Conservation (phyloP, 1,284 basidiomycete genomes). For the Ceratorhiza oryzae-sativae region DNA sequence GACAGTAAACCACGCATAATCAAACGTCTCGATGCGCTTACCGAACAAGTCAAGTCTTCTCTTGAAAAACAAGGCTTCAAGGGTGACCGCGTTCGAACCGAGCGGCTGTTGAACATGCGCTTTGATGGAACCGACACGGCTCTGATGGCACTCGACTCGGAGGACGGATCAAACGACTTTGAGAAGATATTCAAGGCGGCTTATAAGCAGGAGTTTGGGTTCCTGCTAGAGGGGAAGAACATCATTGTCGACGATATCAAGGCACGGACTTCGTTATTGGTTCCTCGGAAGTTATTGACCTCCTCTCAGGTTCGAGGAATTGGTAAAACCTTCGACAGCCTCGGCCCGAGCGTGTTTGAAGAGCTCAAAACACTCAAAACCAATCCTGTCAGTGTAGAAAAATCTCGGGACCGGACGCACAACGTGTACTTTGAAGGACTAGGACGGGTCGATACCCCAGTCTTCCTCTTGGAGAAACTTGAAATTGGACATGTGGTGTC, state of each 20-base stretch:
- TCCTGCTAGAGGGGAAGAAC: slow-evolving; percentile 78
- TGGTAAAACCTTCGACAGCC: slow-evolving; percentile 86
- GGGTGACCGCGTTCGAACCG: slow-evolving; percentile 69
- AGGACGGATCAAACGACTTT: slow-evolving; percentile 71
- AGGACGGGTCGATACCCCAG: slow-evolving; percentile 78
- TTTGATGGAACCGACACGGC: slow-evolving; percentile 93
- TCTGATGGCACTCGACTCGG: slow-evolving; percentile 78
- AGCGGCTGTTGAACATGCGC: slow-evolving; percentile 90
- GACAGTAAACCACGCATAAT: slow-evolving; percentile 63
- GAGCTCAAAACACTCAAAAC: slow-evolving; percentile 65
- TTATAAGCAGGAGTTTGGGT: slow-evolving; percentile 90
- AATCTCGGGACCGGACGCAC: slow-evolving; percentile 50
- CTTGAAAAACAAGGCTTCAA: slow-evolving; percentile 83
- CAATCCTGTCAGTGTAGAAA: slow-evolving; percentile 52
- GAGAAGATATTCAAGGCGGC: slow-evolving; percentile 77
- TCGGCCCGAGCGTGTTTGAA: slow-evolving; percentile 80
- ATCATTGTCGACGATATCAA: slow-evolving; percentile 93
- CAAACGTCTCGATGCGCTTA: slow-evolving; percentile 71
- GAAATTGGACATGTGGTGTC: slow-evolving; percentile 71
- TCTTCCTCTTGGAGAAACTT: slow-evolving; percentile 74
- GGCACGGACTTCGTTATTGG: slow-evolving; percentile 55
- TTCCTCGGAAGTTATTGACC: background rate
- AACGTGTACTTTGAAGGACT: slow-evolving; percentile 82
- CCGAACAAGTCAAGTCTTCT: slow-evolving; percentile 67
- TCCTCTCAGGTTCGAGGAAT: slow-evolving; percentile 68